Conservation (phyloP, 176 grass and related monocot species). For the Carex kokanica region DNA sequence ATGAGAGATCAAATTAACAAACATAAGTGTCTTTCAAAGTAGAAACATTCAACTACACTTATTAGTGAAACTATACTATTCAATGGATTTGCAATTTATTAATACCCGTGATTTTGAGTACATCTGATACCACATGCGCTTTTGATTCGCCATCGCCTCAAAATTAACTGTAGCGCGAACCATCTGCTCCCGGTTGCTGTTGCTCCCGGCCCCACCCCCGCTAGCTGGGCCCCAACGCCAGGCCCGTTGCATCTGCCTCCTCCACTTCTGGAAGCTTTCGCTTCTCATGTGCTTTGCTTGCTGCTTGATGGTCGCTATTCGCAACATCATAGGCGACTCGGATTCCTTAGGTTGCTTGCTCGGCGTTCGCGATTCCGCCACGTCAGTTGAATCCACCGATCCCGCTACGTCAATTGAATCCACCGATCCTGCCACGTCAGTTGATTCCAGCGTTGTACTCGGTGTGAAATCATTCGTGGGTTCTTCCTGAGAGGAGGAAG, state of each 20-base stretch:
- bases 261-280: slow-evolving; percentile 77
- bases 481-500: background rate
- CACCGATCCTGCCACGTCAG: background rate
- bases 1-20: background rate
- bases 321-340: slow-evolving; percentile 27
- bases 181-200: slow-evolving; percentile 53
- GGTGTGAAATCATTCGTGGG: background rate
- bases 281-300: slow-evolving; percentile 58
- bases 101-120: slow-evolving; percentile 65
- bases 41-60: slow-evolving; percentile 7
- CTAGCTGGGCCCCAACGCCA: slow-evolving; percentile 77
- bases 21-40: background rate
- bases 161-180: slow-evolving; percentile 58
- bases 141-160: slow-evolving; percentile 90
- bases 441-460: background rate
- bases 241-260: slow-evolving; percentile 78
- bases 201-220: slow-evolving; percentile 11
- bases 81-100: background rate
- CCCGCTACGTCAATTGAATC: slow-evolving; percentile 29
- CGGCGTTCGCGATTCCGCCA: slow-evolving; percentile 20
- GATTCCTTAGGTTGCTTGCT: slow-evolving; percentile 18
- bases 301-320: slow-evolving; percentile 34
- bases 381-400: background rate
- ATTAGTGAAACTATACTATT: slow-evolving; percentile 2
- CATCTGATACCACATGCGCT: slow-evolving; percentile 87